Evolutionary conservation across 805 yeast species (phyloP), one percentile per base, ranked within the genome.

Genomic region (Isabelozyma gotoi): DNA sequence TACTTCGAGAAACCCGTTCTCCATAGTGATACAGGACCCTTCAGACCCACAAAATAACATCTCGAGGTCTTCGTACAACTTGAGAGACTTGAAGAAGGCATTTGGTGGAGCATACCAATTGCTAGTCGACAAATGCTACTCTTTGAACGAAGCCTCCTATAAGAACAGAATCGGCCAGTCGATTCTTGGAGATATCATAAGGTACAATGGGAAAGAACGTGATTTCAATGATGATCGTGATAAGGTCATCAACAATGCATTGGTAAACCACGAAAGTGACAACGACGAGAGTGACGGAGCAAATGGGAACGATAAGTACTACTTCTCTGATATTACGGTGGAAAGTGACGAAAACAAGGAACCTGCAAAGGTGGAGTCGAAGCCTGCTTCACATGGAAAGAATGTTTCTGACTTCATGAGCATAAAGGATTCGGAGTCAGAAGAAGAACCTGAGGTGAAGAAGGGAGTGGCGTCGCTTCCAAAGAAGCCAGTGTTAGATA

Each of bases 81-180:
- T 88, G 34, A 66, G 88, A 32, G 88, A 84, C 53, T 76, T 92
- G 44, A 88, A 86, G 57, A 82, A 88, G 52, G 88, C 96, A 0
- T 90, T 92, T 67, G 83, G 84, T 14, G 96, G 96, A 33, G 96
- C 97, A 0, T 90, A 75, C 67, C 94, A 87, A 56, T 59, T 89
- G 42, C 67, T 90, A 29, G 78, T 82, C 0, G 85, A 84, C 52
- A 80, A 82, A 51, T 88, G 96, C 59, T 88, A 84, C 61, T 87
- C 81, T 36, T 67, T 89, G 64, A 78, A 87, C 53, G 63, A 67
- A 11, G 81, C 88, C 0, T 70, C 87, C 0, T 85, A 83, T 55
- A 84, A 80, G 53, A 74, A 78, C 42, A 68, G 96, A 46, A 52
- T 81, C 5, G 91, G 89, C 0, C 80, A 78, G 62, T 84, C 88